Base-by-base conservation (phyloP, 192 early-diverging fungal species). In the Piromyces finnis region DNA sequence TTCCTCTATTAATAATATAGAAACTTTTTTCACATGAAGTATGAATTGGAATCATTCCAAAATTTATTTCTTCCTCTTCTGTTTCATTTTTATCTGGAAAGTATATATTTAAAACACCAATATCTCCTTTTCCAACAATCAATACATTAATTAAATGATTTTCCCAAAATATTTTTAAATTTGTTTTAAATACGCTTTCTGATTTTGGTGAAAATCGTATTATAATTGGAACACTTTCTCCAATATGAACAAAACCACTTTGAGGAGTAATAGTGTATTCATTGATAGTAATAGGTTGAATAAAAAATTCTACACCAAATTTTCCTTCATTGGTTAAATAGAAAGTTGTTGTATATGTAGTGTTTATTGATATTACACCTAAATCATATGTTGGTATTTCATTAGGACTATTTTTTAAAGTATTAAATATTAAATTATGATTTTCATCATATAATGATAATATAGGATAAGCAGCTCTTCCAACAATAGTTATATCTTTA, bases 11-110 rank as follows among this genome's bases (percentile, higher is more conserved):
- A 82, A 80, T 82, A 27, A 91, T 78, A 79, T 80, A 89, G 79
- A 90, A 90, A n/a, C 84, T 82, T 79, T 90, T 91, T 78, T 91
- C 88, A 27, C 84, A 84, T 22, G 88, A 77, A 36, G 84, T 85
- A 80, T 91, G 86, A 84, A 88, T 88, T 2, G 90, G 90, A 30
- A 90, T 87, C 89, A 91, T 91, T 32, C 88, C 86, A 84, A 91
- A 91, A 78, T 91, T 89, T 18, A 91, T 83, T 35, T 87, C 83
- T 29, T 86, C 84, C 14, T 78, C 27, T 14, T 82, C 77, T 30
- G 79, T 35, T 79, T 91, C 89, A 37, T 85, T 84, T 28, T 87
- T 86, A 22, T 91, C 86, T 2, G 83, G 36, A 79, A 86, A 91
- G 9, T 81, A 83, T 29, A 91, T 82, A 79, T 90, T 88, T 28